phyloP scores from a whole-genome alignment of 2,329 filamentous ascomycete genomes.

The Aspergillus sp. region DNA sequence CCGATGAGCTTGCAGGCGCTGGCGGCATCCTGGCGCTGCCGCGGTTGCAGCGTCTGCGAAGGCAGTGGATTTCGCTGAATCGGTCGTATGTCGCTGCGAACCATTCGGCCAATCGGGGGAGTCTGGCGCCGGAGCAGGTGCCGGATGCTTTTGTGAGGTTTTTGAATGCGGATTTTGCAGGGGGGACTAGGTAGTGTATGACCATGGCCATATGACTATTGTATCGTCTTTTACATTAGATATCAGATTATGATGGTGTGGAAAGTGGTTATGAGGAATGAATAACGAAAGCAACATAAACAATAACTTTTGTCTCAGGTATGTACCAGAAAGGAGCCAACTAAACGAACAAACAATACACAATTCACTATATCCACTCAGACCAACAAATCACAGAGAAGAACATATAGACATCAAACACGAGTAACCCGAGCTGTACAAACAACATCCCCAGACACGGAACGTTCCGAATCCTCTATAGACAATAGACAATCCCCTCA shows the following conservation, averaged over 20 bases:
- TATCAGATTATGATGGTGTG: not conserved
- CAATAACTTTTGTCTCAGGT: too few relatives aligned
- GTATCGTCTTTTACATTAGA: not conserved
- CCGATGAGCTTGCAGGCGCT: constrained; percentile 42
- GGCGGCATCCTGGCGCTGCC: constrained; percentile 42
- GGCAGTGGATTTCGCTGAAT: constrained; percentile 48
- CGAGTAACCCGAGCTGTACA: not conserved
- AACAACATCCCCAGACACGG: not conserved
- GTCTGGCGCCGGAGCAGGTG: constrained; percentile 33
- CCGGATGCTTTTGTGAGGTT: constrained; percentile 47
- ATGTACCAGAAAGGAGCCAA: too few relatives aligned
- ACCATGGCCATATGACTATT: too few relatives aligned
- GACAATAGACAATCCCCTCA: not conserved
- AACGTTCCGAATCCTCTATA: not conserved
- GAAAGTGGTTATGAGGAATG: not conserved
- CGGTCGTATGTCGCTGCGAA: constrained; percentile 36
- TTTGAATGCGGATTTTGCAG: constrained; percentile 43
- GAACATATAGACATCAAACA: not conserved
- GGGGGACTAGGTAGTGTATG: constrained; percentile 10
- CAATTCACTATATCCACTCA: not conserved
- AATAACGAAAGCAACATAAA: not conserved
- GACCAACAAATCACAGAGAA: too few relatives aligned
- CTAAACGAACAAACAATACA: not conserved
- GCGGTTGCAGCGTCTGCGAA: constrained; percentile 41
- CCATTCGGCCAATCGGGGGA: constrained; percentile 32